phyloP scores from a whole-genome alignment of 75 land plant genomes.

The Cunninghamia lanceolata region DNA sequence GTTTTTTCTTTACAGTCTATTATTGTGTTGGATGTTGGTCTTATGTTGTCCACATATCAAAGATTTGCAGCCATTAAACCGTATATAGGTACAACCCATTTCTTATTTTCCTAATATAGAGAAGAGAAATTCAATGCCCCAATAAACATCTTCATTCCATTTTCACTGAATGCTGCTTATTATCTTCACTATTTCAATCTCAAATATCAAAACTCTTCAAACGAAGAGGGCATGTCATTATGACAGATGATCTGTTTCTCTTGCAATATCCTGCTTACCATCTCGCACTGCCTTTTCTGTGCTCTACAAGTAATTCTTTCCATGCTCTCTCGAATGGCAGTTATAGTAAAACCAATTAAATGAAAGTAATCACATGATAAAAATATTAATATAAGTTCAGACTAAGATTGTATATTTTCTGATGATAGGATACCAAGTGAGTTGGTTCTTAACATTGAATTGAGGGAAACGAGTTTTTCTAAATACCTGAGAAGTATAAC shows the following conservation, averaged over 20 bases:
- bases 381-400: background rate
- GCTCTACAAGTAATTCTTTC: background rate
- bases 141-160: background rate
- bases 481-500: slow-evolving; percentile 83
- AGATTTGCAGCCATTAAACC: background rate
- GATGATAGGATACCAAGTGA: background rate
- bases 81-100: background rate
- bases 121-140: background rate
- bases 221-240: background rate
- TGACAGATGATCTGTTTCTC: background rate
- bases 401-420: background rate
- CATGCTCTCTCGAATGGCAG: background rate
- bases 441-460: background rate
- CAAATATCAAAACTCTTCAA: background rate
- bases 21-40: background rate
- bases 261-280: background rate
- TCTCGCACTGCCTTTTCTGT: background rate
- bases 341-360: background rate
- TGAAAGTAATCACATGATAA: background rate
- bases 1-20: background rate
- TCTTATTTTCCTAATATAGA: background rate
- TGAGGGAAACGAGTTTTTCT: background rate
- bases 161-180: background rate
- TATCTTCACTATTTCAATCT: background rate
- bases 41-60: background rate